Base-by-base conservation (phyloP, 2,329 filamentous ascomycete species). In the Fusarium euwallaceae region DNA sequence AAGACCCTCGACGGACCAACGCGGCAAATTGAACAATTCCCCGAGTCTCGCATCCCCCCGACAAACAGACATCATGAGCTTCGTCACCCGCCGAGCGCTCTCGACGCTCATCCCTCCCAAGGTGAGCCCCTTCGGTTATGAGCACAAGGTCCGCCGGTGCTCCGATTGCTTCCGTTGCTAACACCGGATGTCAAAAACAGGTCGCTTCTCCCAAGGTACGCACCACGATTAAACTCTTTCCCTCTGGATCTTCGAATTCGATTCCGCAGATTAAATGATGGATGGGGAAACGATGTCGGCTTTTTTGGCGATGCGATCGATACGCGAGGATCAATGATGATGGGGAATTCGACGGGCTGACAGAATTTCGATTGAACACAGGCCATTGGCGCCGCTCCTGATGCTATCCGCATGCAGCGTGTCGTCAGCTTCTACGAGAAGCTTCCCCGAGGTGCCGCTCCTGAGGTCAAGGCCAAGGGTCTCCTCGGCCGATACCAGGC, bases 71-170 rank as follows among this genome's bases (percentile, higher is more conserved):
- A 94, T 88, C 87, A 98, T 98, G 95, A 98, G 95, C 90, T 97
- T 92, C 91, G 90, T 97, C 83, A 91, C 92, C 83, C 94, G 94
- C 87, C 92, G 95, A 88, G 94, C 91, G 90, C 93, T 98, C 84
- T 98, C 97, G 84, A 98, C 97, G 90, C 93, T 99, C 86, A 98
- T 99, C 82, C 97, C 97, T 81, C 97, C 97, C 83, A 99, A 99
- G 95, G 96, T 98, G 89, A 80, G 88, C 60, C 80, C 72, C 70
- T 72, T 76, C 71, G 77, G 68, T 75, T 71, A 74, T 74, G 69
- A 67, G 70, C 77, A 76, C 74, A 79, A 70, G 56, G 66, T 59
- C 64, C 72, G 61, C 70, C 67, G 71, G 70, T 76, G 70, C 75
- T 79, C 75, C 75, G 76, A 76, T 75, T 78, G 77, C 76, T 78